A percentile compares a stretch with the other conserved stretches of the same genome.
Conservation (phyloP, 768 basidiomycete genomes). For the Leccinum aurantiacum region DNA sequence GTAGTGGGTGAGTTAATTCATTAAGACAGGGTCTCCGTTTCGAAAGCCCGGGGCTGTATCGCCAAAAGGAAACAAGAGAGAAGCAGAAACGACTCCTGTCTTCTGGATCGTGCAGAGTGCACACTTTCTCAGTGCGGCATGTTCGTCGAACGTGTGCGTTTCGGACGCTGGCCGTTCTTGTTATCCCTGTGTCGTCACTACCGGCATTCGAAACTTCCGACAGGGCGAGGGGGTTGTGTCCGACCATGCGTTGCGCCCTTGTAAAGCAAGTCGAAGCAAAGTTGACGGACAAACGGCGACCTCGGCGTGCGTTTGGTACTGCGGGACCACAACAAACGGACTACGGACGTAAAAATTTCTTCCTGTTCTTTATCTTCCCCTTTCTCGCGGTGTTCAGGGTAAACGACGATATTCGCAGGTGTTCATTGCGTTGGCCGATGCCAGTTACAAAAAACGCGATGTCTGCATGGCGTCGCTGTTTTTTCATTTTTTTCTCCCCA, state of each 20-base stretch:
- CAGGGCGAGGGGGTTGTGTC: neutral
- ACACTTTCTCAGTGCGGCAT: constrained; percentile 17
- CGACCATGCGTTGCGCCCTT: constrained; percentile 9
- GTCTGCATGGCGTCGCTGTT: constrained; percentile 1
- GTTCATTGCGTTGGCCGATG: constrained; percentile 2
- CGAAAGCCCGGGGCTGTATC: constrained; percentile 3
- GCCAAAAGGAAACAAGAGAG: neutral
- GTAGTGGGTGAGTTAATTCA: constrained; percentile 4
- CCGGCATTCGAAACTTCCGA: neutral
- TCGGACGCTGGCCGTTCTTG: constrained; percentile 1
- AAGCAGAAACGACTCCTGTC: neutral
- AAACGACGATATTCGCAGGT: neutral
- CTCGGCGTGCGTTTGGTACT: constrained; percentile 11
- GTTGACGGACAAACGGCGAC: neutral
- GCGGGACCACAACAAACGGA: neutral
- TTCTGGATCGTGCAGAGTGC: constrained; percentile 1
- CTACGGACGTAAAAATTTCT: neutral
- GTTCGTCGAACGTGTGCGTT: constrained; percentile 13
- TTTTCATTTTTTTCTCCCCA: neutral
- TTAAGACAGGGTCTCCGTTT: constrained; percentile 23
- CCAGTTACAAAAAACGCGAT: neutral
- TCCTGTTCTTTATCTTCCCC: neutral
- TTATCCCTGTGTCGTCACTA: constrained; percentile 14
- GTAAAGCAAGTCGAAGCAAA: neutral
- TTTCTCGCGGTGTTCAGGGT: neutral